These are phyloP conservation scores for Litsea cubeba DNA, from an alignment of 164 flowering plant genomes.

Conservation along the genomic window DNA sequence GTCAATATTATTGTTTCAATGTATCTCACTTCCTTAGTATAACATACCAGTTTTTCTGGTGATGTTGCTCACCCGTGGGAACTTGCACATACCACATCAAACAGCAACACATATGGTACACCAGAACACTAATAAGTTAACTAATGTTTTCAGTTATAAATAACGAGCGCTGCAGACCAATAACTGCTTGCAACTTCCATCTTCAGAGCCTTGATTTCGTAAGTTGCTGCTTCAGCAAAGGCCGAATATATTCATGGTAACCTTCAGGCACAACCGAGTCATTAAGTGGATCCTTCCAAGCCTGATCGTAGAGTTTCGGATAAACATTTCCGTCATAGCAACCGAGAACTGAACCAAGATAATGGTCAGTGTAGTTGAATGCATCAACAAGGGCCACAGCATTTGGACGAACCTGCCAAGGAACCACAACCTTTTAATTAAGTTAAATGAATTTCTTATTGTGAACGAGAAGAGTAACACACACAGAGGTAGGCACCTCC, in stretches of 20 bases:
- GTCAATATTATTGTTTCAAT: too few relatives aligned
- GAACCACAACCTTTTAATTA: not conserved
- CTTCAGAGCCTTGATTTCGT: constrained; percentile 56
- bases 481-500: too few relatives aligned
- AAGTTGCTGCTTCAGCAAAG: constrained; percentile 80
- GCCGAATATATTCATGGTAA: constrained; percentile 67
- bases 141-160: not conserved
- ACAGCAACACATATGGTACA: too few relatives aligned
- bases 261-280: constrained; percentile 86
- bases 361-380: constrained; percentile 95
- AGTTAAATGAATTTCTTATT: too few relatives aligned
- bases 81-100: too few relatives aligned
- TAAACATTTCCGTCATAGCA: constrained; percentile 96
- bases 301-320: constrained; percentile 84
- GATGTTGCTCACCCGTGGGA: too few relatives aligned
- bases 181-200: not conserved
- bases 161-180: not conserved
- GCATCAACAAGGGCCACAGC: constrained; percentile 91
- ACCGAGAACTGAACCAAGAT: constrained; percentile 80
- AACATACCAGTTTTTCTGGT: too few relatives aligned
- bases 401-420: constrained; percentile 78
- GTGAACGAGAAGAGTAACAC: too few relatives aligned
- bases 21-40: too few relatives aligned
- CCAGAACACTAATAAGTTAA: too few relatives aligned
- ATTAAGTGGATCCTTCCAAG: constrained; percentile 94